Percentiles rank a stretch among this genome's conserved stretches.
phyloP scores from a whole-genome alignment of 108 stramenopile species.

The Mediolabrus comicus region DNA sequence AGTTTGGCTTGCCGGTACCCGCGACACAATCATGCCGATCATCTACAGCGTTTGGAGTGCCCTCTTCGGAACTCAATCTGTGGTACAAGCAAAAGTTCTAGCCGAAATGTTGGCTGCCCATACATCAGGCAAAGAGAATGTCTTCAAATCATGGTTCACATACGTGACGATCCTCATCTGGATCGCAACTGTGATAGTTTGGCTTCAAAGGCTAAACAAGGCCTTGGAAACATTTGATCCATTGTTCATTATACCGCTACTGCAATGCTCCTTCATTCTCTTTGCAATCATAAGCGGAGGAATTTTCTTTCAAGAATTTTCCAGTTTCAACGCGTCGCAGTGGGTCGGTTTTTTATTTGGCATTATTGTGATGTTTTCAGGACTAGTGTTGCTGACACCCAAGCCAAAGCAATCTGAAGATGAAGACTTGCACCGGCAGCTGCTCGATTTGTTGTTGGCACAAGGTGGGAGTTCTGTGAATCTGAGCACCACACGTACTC shows the following conservation, averaged over 20 bases:
- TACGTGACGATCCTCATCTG: conserved; percentile 61
- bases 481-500: conserved; percentile 1
- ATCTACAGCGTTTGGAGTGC: conserved; percentile 66
- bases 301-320: conserved; percentile 70
- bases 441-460: conserved; percentile 23
- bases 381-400: conserved; percentile 51
- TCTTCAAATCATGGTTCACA: conserved; percentile 52
- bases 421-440: conserved; percentile 26
- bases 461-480: conserved; percentile 2
- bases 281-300: conserved; percentile 72
- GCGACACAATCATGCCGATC: conserved; percentile 57
- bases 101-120: conserved; percentile 57
- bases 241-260: conserved; percentile 75
- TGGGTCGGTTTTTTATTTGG: conserved; percentile 52
- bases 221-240: conserved; percentile 68
- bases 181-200: conserved; percentile 50
- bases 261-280: conserved; percentile 73
- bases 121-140: conserved; percentile 42
- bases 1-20: too few relatives aligned
- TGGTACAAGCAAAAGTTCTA: conserved; percentile 64
- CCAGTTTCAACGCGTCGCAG: conserved; percentile 26
- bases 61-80: conserved; percentile 66
- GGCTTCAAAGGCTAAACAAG: conserved; percentile 61
- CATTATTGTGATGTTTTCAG: conserved; percentile 49
- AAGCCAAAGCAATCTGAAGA: conserved; percentile 21